Evolutionary conservation across 2,329 filamentous ascomycete genomes (phyloP).

Genomic region (Fusarium succisae): DNA sequence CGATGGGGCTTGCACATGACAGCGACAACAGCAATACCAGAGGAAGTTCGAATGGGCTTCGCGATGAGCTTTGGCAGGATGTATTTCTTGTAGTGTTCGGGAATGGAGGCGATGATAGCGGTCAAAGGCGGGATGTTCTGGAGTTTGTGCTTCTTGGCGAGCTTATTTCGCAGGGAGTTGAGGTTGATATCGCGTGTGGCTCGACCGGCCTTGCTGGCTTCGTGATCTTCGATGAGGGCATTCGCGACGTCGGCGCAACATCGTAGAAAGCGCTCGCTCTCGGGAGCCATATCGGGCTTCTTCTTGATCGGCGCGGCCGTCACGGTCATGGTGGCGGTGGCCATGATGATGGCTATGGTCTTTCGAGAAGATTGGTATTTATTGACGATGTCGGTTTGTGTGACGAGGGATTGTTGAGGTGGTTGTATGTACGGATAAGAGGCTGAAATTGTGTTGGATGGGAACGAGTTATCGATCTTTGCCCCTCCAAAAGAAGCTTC

Average conservation of each 20-base stretch:
- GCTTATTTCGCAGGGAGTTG: slow-evolving; percentile 84
- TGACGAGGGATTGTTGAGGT: background rate
- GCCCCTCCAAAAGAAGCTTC: slow-evolving; percentile 40
- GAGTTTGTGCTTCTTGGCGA: slow-evolving; percentile 92
- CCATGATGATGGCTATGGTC: slow-evolving; percentile 44
- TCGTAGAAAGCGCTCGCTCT: slow-evolving; percentile 93
- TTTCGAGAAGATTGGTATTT: background rate
- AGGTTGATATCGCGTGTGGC: slow-evolving; percentile 90
- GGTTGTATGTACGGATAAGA: background rate
- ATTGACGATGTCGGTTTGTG: accelerated
- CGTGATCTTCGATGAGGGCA: slow-evolving; percentile 92
- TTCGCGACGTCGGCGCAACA: slow-evolving; percentile 97
- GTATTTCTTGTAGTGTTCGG: slow-evolving; percentile 99
- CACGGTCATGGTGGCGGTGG: slow-evolving; percentile 69
- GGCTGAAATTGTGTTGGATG: background rate
- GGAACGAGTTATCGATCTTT: slow-evolving; percentile 26
- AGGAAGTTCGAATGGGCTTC: slow-evolving; percentile 95
- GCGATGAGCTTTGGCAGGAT: slow-evolving; percentile 96
- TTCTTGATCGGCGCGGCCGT: slow-evolving; percentile 73
- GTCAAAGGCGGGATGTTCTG: slow-evolving; percentile 90
- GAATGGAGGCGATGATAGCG: slow-evolving; percentile 96
- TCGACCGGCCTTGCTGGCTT: slow-evolving; percentile 78
- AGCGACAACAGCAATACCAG: slow-evolving; percentile 95
- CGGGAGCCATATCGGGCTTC: slow-evolving; percentile 82
- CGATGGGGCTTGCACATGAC: slow-evolving; percentile 99